These are phyloP conservation scores for Cystobasidium tubakii DNA, from an alignment of 768 basidiomycete species.

Conservation along the genomic window DNA sequence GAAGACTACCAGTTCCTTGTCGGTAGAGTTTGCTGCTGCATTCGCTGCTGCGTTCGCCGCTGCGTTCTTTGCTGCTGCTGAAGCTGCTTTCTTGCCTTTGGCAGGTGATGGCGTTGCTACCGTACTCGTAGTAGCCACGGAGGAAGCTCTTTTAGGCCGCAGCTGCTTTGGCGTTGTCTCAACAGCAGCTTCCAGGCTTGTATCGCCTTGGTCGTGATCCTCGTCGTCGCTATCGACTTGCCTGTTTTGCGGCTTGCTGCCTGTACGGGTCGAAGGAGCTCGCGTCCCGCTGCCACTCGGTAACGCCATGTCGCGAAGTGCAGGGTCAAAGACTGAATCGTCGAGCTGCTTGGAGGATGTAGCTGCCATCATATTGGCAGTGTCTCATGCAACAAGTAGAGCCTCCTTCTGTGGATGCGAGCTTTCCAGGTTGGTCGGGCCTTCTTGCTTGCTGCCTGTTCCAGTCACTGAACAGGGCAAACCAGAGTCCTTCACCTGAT, in stretches of 20 bases:
- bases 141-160: neutral
- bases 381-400: neutral
- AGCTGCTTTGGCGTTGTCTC: conserved; percentile 2
- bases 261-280: neutral
- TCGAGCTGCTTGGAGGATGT: neutral
- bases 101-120: conserved; percentile 9
- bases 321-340: conserved; percentile 8
- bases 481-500: no score
- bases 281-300: neutral
- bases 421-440: no score
- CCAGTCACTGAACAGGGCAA: no score
- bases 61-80: neutral
- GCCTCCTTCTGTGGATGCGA: no score
- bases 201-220: neutral
- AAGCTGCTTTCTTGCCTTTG: conserved; percentile 1
- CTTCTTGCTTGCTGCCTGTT: neutral
- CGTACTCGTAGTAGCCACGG: neutral
- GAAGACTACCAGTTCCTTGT: conserved; percentile 21
- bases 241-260: neutral
- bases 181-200: neutral
- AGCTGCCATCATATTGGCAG: neutral
- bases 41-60: neutral
- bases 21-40: neutral
- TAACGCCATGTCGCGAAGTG: neutral
- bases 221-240: conserved; percentile 7